Evolutionary conservation across 1,284 basidiomycete species (phyloP).

Genomic region (Cutaneotrichosporon curvatum): DNA sequence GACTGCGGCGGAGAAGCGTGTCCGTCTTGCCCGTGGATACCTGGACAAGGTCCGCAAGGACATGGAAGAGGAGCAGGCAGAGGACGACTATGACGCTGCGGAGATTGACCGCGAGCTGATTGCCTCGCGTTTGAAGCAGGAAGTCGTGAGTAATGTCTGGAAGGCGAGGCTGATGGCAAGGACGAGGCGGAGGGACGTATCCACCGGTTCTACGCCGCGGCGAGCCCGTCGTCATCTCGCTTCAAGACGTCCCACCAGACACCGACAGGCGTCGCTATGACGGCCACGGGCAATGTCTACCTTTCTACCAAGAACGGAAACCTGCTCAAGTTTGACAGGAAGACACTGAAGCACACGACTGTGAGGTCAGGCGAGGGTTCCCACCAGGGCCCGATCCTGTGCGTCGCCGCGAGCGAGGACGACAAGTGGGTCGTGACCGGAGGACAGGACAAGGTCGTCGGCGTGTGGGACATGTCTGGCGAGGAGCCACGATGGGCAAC

Average conservation of each 20-base stretch:
- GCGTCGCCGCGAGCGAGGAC: slow-evolving; percentile 76
- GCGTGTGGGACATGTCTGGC: slow-evolving; percentile 70
- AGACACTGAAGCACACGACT: slow-evolving; percentile 21
- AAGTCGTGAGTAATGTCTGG: slow-evolving; percentile 54
- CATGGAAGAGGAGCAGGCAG: slow-evolving; percentile 52
- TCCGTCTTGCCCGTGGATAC: slow-evolving; percentile 84
- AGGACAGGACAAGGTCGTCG: slow-evolving; percentile 71
- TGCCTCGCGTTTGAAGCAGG: slow-evolving; percentile 77
- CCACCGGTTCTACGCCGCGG: slow-evolving; percentile 48
- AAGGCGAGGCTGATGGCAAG: slow-evolving; percentile 14
- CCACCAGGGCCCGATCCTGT: slow-evolving; percentile 77
- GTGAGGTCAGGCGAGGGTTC: slow-evolving; percentile 50
- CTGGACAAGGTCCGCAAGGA: slow-evolving; percentile 71
- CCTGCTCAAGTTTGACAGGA: slow-evolving; percentile 62
- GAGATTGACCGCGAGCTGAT: slow-evolving; percentile 89
- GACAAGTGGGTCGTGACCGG: slow-evolving; percentile 78
- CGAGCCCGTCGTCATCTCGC: neutral
- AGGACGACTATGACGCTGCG: slow-evolving; percentile 84
- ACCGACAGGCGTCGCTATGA: slow-evolving; percentile 12
- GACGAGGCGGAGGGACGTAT: slow-evolving; percentile 44
- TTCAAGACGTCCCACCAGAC: slow-evolving; percentile 10
- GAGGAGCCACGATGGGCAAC: slow-evolving; percentile 63
- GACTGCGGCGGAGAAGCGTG: slow-evolving; percentile 88
- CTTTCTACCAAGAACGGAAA: slow-evolving; percentile 78
- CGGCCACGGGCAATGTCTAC: slow-evolving; percentile 5